phyloP scores from a whole-genome alignment of 2,329 filamentous ascomycete genomes.

The Colletotrichum karsti region DNA sequence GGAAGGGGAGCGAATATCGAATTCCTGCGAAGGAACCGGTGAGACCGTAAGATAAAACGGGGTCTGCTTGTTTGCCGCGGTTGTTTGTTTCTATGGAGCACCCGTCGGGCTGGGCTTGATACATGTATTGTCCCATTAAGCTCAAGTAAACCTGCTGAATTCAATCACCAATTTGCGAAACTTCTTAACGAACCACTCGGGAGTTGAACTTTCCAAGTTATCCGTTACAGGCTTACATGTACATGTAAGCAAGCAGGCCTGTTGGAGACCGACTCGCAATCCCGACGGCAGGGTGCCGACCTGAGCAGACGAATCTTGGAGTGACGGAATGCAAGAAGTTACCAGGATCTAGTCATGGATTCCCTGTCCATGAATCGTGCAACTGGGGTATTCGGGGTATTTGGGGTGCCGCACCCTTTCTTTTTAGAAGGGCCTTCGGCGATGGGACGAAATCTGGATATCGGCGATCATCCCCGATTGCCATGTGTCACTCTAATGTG shows the following conservation, averaged over 20 bases:
- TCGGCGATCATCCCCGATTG: neutral
- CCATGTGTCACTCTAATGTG: neutral
- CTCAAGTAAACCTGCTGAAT: too few species aligned
- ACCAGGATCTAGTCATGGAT: neutral
- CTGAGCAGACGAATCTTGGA: neutral
- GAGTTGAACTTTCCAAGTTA: neutral
- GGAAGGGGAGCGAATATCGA: too few species aligned
- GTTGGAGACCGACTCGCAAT: neutral
- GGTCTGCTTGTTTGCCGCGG: too few species aligned
- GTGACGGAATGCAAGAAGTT: neutral
- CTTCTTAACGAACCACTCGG: neutral
- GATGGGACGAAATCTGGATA: constrained; percentile 7
- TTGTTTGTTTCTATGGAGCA: too few species aligned
- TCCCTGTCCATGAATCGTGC: constrained; percentile 1
- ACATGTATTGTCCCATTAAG: too few species aligned
- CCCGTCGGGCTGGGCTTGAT: too few species aligned
- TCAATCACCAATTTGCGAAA: neutral
- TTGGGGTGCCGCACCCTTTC: neutral
- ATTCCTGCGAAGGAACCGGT: too few species aligned
- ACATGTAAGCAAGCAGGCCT: neutral
- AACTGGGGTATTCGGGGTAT: neutral
- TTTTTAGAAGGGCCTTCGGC: neutral
- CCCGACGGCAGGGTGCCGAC: constrained; percentile 18
- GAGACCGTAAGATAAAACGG: too few species aligned
- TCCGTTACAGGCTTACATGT: neutral